Evolutionary conservation across 257 asterid genomes (phyloP).

Genomic region (Solanum lycopersicoides): DNA sequence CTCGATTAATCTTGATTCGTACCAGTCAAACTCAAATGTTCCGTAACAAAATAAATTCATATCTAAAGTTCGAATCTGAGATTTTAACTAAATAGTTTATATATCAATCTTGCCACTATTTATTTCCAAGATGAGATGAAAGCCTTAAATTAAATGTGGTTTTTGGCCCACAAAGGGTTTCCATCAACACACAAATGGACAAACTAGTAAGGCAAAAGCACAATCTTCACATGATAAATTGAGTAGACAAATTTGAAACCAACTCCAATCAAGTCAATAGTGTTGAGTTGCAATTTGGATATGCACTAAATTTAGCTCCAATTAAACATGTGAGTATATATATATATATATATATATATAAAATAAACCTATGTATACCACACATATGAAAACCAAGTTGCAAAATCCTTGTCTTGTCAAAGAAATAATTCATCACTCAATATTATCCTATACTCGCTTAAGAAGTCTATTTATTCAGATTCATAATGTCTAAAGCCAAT

Average conservation of each 20-base stretch:
- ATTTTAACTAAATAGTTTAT: background rate
- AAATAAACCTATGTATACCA: background rate
- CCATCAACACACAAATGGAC: background rate
- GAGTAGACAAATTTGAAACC: background rate
- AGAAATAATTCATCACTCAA: background rate
- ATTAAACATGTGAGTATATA: background rate
- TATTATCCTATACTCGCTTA: background rate
- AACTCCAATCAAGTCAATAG: background rate
- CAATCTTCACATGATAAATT: background rate
- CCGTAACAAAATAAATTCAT: background rate
- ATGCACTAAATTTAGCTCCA: background rate
- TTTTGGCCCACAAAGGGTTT: background rate
- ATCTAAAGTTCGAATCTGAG: fast-evolving
- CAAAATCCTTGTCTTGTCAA: background rate
- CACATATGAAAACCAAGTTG: background rate
- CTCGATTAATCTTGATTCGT: background rate
- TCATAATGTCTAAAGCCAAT: background rate
- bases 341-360: background rate
- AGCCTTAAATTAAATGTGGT: background rate
- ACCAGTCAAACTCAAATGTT: background rate
- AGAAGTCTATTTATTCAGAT: background rate
- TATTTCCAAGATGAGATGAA: background rate
- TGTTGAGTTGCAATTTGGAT: background rate
- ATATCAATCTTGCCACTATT: background rate
- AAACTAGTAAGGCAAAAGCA: background rate